phyloP scores from a whole-genome alignment of 345 rosid species.

The Excoecaria cochinchinensis region DNA sequence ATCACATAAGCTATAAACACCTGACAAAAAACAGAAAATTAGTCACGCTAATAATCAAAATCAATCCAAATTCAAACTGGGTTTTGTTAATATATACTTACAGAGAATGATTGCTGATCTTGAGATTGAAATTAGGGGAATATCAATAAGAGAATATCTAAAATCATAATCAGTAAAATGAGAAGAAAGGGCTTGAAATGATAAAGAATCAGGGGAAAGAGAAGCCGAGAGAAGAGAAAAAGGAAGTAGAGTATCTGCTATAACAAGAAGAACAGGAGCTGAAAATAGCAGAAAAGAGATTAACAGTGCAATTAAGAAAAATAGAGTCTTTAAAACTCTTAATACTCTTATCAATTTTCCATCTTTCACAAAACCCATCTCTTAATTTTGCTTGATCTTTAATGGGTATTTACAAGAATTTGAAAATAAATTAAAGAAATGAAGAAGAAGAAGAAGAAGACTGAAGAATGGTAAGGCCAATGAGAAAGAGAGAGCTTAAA shows the following conservation, averaged over 20 bases:
- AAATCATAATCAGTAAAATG: conserved; percentile 57
- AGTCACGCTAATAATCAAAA: not conserved
- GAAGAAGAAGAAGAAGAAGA: not conserved
- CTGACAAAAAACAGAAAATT: conserved; percentile 24
- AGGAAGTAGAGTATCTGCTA: conserved; percentile 81
- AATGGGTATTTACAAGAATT: conserved; percentile 7
- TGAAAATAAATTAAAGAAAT: not conserved
- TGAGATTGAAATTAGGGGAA: conserved; percentile 69
- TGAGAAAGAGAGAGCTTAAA: conserved; percentile 4
- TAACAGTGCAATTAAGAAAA: conserved; percentile 66
- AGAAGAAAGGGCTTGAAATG: conserved; percentile 31
- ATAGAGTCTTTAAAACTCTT: conserved; percentile 69
- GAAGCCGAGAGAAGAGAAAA: conserved; percentile 73
- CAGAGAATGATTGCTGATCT: conserved; percentile 87
- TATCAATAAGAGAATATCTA: conserved; percentile 76
- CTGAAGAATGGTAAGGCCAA: not conserved
- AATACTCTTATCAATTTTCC: conserved; percentile 43
- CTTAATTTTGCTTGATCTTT: not conserved
- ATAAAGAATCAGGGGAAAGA: conserved; percentile 37
- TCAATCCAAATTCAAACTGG: not conserved
- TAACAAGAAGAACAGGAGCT: conserved; percentile 71
- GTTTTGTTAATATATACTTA: conserved; percentile 36
- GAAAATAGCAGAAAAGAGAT: conserved; percentile 78
- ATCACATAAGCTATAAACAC: conserved; percentile 82
- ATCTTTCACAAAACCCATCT: conserved; percentile 75